A percentile compares a stretch with the other conserved stretches of the same genome.
Evolutionary conservation across 176 grass and related monocot genomes (phyloP).

Genomic region (Echinochloa phyllopogon): DNA sequence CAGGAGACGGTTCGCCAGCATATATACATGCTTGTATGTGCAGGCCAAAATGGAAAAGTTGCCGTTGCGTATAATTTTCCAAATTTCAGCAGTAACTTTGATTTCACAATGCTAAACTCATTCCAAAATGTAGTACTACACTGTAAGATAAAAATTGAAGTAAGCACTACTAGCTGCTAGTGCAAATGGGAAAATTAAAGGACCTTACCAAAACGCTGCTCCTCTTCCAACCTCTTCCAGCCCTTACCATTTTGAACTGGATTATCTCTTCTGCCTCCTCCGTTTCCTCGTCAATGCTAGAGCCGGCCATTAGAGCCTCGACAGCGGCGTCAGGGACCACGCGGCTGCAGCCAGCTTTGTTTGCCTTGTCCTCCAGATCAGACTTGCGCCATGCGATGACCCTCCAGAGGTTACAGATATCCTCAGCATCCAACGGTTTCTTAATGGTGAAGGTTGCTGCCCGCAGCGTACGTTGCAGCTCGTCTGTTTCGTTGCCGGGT

Average conservation of each 20-base stretch:
- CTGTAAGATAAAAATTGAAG: not conserved
- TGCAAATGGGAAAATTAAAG: not conserved
- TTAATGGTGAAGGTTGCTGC: not conserved
- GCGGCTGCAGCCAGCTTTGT: not conserved
- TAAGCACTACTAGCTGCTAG: not conserved
- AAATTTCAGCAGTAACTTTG: not conserved
- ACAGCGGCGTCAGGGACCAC: not conserved
- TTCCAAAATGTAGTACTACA: not conserved
- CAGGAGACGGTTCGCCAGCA: not conserved
- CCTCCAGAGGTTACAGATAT: not conserved
- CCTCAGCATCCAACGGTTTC: not conserved
- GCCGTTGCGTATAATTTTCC: not conserved
- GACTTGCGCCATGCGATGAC: not conserved
- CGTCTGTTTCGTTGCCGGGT: not conserved
- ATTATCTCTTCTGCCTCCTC: not conserved
- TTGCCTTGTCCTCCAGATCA: not conserved
- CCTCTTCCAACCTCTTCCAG: not conserved
- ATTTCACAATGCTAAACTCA: no score
- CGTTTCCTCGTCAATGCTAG: not conserved
- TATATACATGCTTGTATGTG: not conserved
- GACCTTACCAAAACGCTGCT: no score
- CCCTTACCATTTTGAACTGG: not conserved
- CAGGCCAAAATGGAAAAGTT: not conserved
- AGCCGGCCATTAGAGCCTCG: no score
- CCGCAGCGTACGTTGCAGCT: not conserved